Base-by-base conservation (phyloP, 352 stramenopile genomes). In the Aphanomyces stellatus region DNA sequence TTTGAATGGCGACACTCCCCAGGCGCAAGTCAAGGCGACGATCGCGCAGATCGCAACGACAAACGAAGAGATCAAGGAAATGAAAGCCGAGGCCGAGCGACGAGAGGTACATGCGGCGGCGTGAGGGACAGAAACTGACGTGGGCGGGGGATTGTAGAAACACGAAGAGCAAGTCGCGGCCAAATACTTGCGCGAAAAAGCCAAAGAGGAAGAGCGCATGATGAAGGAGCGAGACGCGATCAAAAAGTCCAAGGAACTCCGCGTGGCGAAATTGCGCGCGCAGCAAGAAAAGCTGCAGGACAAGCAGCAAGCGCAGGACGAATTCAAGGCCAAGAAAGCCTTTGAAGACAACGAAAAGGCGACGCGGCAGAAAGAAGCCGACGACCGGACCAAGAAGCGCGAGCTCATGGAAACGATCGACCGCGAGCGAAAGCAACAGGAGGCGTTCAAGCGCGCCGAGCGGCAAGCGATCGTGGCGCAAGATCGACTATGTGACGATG, bases 281-380 rank as follows among this genome's bases (percentile, higher is more conserved):
- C 81, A 92, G 51, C 84, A 92, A 51, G 81, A 92, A 65, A 90
- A 90, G 53, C 78, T 77, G n/a, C 81, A 90, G 56, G 84, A 90
- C 71, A 92, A 89, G 42, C 79, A 82, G 17, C 74, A 76, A 0
- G 69, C 79, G 17, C 80, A 86, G 28, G 81, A 90, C 41, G 83
- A 82, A 43, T 85, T 88, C 72, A 80, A 81, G 5, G 80, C 83
- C 22, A 92, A 92, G 62, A 85, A 86, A 42, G 80, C 81, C 1
- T 88, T 76, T 69, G 83, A 90, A 69, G 77, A 81, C 22, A 76
- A 72, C 0, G 83, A 92, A 55, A 86, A 75, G 72, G 78, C 79
- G 34, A 72, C 73, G 34, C 73, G 80, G 25, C 42, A 70, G 10
- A 88, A 86, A 48, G 77, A 88, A 53, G 74, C 77, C 34, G 75